These are phyloP conservation scores for Xylaria sp. DNA, from an alignment of 495 filamentous ascomycete genomes.

Conservation along the genomic window DNA sequence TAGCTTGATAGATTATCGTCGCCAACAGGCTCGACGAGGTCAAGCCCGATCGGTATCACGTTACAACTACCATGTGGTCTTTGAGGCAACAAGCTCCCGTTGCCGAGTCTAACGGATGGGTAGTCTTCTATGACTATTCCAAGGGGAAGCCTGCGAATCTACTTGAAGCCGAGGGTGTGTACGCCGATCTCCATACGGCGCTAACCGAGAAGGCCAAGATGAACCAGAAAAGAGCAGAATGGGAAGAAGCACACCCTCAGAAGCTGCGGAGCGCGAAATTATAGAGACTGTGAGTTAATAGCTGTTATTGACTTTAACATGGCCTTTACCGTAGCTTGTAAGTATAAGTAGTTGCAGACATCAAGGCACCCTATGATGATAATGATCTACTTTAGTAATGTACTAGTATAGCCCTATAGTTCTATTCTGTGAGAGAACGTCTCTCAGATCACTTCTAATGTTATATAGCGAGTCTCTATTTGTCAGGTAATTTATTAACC, in stretches of 20 bases:
- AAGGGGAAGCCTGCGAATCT: slow-evolving; percentile 4
- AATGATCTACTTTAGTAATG: too few species aligned
- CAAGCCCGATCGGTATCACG: background rate
- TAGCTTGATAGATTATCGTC: background rate
- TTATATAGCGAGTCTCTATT: background rate
- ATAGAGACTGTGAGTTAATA: background rate
- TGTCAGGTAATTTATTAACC: background rate
- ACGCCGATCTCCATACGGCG: background rate
- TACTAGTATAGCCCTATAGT: too few species aligned
- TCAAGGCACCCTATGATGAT: too few species aligned
- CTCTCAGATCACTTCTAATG: background rate
- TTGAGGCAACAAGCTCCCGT: slow-evolving; percentile 8
- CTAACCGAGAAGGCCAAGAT: background rate
- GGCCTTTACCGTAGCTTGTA: too few species aligned
- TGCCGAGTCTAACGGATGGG: background rate
- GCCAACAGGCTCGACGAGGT: background rate
- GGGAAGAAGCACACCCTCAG: slow-evolving; percentile 5
- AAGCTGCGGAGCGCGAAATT: background rate
- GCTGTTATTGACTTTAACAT: background rate
- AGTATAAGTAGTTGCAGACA: too few species aligned
- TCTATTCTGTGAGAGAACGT: too few species aligned
- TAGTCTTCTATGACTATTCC: slow-evolving; percentile 13
- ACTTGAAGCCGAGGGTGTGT: background rate
- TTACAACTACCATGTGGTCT: background rate
- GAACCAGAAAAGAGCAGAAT: background rate